phyloP scores from a whole-genome alignment of 106 monocot genomes.

The Dendrobium catenatum region DNA sequence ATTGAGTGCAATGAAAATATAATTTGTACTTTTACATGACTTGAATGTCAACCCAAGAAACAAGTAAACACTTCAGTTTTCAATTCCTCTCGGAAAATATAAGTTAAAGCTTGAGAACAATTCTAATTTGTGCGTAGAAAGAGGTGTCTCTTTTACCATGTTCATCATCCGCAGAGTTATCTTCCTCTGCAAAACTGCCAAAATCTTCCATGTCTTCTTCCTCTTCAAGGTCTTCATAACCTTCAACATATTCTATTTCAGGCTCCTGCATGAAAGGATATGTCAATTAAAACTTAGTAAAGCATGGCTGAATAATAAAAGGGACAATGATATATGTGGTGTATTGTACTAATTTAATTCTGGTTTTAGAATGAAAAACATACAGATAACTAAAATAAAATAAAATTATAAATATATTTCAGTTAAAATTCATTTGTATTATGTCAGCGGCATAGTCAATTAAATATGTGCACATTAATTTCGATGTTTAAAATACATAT shows the following conservation, averaged over 20 bases:
- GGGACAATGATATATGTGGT: no score
- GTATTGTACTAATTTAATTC: neutral
- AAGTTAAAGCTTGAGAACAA: neutral
- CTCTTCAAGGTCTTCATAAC: slow-evolving; percentile 64
- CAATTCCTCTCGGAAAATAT: neutral
- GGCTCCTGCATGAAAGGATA: slow-evolving; percentile 35
- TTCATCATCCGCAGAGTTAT: slow-evolving; percentile 18
- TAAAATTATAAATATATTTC: neutral
- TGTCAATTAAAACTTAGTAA: no score
- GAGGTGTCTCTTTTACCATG: slow-evolving; percentile 16
- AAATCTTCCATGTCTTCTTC: slow-evolving; percentile 90
- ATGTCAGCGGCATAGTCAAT: neutral
- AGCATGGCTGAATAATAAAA: no score
- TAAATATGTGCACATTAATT: neutral
- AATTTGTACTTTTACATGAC: neutral
- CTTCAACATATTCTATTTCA: slow-evolving; percentile 89
- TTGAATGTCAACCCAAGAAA: neutral
- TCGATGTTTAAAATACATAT: neutral
- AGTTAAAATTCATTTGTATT: neutral
- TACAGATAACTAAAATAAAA: neutral
- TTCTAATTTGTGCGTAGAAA: neutral
- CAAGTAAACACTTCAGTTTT: neutral
- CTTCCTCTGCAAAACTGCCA: slow-evolving; percentile 35
- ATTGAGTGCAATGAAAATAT: neutral
- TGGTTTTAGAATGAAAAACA: neutral